Percentiles rank a stretch among this genome's conserved stretches.
Conservation (phyloP, 2,329 filamentous ascomycete genomes). For the Sclerotinia subarctica region DNA sequence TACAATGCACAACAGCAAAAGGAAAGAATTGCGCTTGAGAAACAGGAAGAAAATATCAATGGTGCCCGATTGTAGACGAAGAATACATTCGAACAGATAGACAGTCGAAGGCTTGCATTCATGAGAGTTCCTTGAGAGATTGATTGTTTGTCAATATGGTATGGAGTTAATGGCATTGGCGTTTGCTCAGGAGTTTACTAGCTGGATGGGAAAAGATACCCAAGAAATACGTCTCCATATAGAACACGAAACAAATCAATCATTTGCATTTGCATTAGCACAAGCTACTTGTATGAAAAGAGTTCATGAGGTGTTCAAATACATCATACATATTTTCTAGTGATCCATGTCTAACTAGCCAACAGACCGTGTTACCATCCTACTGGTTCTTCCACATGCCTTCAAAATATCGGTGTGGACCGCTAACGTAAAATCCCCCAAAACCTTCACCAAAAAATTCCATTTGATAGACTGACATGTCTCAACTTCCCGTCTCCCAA, state of each 20-base stretch:
- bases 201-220: neutral
- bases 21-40: conserved; percentile 31
- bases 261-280: neutral
- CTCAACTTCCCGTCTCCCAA: neutral
- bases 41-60: conserved; percentile 5
- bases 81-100: no score
- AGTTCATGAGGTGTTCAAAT: conserved; percentile 13
- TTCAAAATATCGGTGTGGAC: conserved; percentile 13
- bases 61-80: no score
- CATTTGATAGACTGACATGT: neutral
- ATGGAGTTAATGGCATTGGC: neutral
- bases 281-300: neutral
- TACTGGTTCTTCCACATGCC: conserved; percentile 14
- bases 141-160: neutral
- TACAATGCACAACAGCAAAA: conserved; percentile 41
- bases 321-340: conserved; percentile 16
- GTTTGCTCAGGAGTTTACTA: neutral
- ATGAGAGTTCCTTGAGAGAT: neutral
- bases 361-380: conserved; percentile 13
- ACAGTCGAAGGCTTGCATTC: neutral
- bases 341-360: conserved; percentile 2
- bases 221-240: neutral
- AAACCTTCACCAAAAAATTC: neutral
- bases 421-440: neutral
- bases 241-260: neutral